A percentile compares a stretch with the other conserved stretches of the same genome.
Conservation (phyloP, 306 rosid genomes). For the Luffa acutangula region DNA sequence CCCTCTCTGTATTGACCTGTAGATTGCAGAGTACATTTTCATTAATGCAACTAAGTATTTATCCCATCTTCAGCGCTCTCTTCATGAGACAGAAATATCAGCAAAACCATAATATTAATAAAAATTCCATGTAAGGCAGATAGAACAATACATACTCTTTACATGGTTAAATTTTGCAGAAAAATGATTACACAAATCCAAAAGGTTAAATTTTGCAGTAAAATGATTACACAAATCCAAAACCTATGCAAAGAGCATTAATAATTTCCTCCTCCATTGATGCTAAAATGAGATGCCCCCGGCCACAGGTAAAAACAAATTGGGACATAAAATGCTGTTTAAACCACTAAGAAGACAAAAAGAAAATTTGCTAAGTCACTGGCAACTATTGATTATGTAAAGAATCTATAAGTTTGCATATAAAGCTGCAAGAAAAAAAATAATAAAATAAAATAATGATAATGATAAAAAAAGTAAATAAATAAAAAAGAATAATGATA, state of each 20-base stretch:
- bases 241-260: background rate
- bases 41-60: background rate
- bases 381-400: background rate
- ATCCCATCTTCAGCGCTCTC: background rate
- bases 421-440: background rate
- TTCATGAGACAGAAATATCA: background rate
- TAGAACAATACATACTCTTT: background rate
- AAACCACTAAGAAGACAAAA: background rate
- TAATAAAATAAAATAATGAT: too few species aligned
- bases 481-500: too few species aligned
- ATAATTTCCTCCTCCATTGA: background rate
- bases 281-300: background rate
- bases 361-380: background rate
- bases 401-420: background rate
- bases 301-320: background rate
- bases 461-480: background rate
- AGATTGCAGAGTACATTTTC: constrained; percentile 12
- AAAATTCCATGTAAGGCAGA: background rate
- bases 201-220: background rate
- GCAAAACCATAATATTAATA: background rate
- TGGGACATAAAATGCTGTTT: background rate
- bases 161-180: background rate
- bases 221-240: background rate
- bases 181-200: background rate
- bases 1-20: constrained; percentile 96